Conservation (phyloP, 1,284 basidiomycete species). For the Somion occarium region DNA sequence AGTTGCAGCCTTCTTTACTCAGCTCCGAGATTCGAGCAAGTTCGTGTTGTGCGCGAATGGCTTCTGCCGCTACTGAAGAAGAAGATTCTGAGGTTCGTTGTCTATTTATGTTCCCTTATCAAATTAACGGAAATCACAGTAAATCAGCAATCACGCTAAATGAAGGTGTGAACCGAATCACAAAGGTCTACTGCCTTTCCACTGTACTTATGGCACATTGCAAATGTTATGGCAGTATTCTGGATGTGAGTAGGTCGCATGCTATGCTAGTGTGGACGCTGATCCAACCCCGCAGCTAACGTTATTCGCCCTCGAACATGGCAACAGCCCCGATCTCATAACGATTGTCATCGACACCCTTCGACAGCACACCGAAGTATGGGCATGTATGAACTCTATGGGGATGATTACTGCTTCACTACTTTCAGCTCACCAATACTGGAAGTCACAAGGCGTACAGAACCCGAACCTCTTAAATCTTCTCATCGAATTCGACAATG, state of each 20-base stretch:
- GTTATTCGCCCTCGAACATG: slow-evolving; percentile 48
- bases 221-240: slow-evolving; percentile 59
- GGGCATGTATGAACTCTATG: slow-evolving; percentile 71
- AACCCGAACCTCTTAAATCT: slow-evolving; percentile 57
- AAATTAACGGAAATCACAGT: no score
- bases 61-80: slow-evolving; percentile 60
- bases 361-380: slow-evolving; percentile 61
- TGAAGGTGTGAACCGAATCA: not conserved
- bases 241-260: slow-evolving; percentile 47
- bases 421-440: slow-evolving; percentile 56
- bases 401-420: slow-evolving; percentile 50
- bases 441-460: slow-evolving; percentile 59
- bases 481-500: slow-evolving; percentile 59
- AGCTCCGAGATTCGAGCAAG: slow-evolving; percentile 66
- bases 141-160: not conserved
- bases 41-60: slow-evolving; percentile 63
- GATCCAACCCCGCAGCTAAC: slow-evolving; percentile 44
- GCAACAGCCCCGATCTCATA: slow-evolving; percentile 46
- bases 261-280: not conserved
- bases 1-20: slow-evolving; percentile 42
- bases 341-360: slow-evolving; percentile 60
- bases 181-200: slow-evolving; percentile 52
- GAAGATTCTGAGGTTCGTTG: slow-evolving; percentile 40
- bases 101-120: no score
- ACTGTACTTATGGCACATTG: slow-evolving; percentile 56